A percentile compares a stretch with the other conserved stretches of the same genome.
These are phyloP conservation scores for Leccinum disarticulatum DNA, from an alignment of 768 basidiomycete genomes.

Conservation along the genomic window DNA sequence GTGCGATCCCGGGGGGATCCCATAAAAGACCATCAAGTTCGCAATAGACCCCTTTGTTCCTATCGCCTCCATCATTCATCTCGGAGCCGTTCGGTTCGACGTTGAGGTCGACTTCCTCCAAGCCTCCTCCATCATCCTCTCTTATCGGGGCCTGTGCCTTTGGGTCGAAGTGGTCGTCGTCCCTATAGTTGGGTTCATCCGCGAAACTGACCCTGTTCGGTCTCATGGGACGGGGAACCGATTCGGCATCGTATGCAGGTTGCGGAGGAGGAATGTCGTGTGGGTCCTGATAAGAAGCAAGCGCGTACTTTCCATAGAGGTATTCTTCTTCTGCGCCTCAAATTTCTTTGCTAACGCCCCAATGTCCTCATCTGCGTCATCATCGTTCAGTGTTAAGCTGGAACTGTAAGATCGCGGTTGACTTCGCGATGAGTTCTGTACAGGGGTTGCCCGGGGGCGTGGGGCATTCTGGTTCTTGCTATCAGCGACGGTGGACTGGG, in stretches of 20 bases:
- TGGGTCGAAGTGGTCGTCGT: too few relatives aligned
- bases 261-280: too few relatives aligned
- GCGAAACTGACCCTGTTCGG: too few relatives aligned
- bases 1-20: constrained; percentile 19
- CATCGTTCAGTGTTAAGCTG: constrained; percentile 37
- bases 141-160: too few relatives aligned
- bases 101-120: constrained; percentile 21
- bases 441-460: constrained; percentile 18
- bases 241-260: too few relatives aligned
- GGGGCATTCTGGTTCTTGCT: not conserved
- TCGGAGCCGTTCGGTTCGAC: constrained; percentile 14
- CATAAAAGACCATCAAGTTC: constrained; percentile 35
- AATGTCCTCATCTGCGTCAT: constrained; percentile 19
- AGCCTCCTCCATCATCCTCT: too few relatives aligned
- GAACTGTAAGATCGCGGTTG: constrained; percentile 38
- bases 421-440: constrained; percentile 8
- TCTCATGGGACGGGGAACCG: too few relatives aligned
- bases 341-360: constrained; percentile 19
- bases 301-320: constrained; percentile 42
- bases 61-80: constrained; percentile 25
- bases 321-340: constrained; percentile 18
- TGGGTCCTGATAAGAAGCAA: constrained; percentile 57
- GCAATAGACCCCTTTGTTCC: constrained; percentile 27
- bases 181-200: too few relatives aligned
- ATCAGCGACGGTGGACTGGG: constrained; percentile 4